These are phyloP conservation scores for Metschnikowia cerradonensis DNA, from an alignment of 805 yeast species.

Conservation along the genomic window DNA sequence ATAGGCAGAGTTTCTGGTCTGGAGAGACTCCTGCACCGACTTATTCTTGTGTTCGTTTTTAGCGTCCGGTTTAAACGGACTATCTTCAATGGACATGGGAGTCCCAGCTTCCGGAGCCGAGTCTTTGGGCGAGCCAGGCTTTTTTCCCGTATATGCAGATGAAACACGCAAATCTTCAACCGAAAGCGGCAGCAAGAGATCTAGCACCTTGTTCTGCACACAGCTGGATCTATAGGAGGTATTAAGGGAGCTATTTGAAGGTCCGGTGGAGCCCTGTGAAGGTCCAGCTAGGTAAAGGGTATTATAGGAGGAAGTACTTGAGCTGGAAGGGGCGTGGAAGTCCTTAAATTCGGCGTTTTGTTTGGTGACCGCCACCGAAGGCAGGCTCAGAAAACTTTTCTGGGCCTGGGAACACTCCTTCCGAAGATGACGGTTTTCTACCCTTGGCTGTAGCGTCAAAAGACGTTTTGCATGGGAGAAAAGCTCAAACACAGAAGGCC, in stretches of 20 bases:
- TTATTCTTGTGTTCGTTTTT: background rate
- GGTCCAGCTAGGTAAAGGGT: no score
- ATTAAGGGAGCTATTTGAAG: background rate
- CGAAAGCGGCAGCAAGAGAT: slow-evolving; percentile 38
- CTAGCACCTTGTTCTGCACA: slow-evolving; percentile 24
- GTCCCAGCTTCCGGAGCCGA: slow-evolving; percentile 14
- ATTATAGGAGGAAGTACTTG: background rate
- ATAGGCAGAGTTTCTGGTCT: background rate
- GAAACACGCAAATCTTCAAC: slow-evolving; percentile 33
- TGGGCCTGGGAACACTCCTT: slow-evolving; percentile 31
- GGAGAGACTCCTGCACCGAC: background rate
- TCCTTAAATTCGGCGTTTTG: background rate
- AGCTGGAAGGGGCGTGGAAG: background rate
- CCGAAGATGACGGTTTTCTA: slow-evolving; percentile 36
- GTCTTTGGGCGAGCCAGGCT: background rate
- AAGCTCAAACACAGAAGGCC: slow-evolving; percentile 39
- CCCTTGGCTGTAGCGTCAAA: slow-evolving; percentile 35
- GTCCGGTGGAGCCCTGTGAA: no score
- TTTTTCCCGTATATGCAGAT: slow-evolving; percentile 11
- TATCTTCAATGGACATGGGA: slow-evolving; percentile 30
- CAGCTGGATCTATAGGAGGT: background rate
- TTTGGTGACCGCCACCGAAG: background rate
- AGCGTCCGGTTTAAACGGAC: slow-evolving; percentile 4
- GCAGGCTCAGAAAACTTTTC: slow-evolving; percentile 8
- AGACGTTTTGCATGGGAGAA: slow-evolving; percentile 40